Evolutionary conservation across 169 alveolate genomes (phyloP).

Genomic region (Ichthyophthirius multifiliis): DNA sequence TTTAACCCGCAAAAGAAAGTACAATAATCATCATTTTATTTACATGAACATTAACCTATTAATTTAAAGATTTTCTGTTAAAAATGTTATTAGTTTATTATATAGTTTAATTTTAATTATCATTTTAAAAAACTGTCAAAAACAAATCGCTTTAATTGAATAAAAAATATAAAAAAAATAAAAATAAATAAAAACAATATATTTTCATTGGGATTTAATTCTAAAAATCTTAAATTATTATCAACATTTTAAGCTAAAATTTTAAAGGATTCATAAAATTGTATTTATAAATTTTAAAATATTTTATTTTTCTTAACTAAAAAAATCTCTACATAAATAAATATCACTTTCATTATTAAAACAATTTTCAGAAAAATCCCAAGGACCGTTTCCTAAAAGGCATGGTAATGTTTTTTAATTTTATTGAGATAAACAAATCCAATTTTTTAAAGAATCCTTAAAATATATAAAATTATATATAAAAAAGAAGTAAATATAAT

Average conservation of each 20-base stretch:
- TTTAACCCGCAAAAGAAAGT: background rate
- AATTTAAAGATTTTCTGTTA: background rate
- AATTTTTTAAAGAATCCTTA: conserved; percentile 8
- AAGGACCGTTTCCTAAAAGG: background rate
- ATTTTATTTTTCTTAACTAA: background rate
- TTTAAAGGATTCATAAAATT: background rate
- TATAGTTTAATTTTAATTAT: background rate
- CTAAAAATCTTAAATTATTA: background rate
- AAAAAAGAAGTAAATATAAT: background rate
- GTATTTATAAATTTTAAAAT: background rate
- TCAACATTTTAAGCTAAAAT: background rate
- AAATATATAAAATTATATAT: background rate
- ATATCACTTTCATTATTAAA: background rate
- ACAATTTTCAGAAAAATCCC: background rate
- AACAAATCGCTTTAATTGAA: background rate
- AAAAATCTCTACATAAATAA: background rate
- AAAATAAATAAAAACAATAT: background rate
- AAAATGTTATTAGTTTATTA: background rate
- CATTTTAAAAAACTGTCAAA: background rate
- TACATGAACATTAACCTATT: background rate
- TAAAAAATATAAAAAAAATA: background rate
- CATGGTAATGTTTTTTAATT: background rate
- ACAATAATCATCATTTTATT: background rate
- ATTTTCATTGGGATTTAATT: background rate
- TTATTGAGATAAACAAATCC: background rate